Conservation (phyloP, 306 rosid genomes). For the Calophaca sinica region DNA sequence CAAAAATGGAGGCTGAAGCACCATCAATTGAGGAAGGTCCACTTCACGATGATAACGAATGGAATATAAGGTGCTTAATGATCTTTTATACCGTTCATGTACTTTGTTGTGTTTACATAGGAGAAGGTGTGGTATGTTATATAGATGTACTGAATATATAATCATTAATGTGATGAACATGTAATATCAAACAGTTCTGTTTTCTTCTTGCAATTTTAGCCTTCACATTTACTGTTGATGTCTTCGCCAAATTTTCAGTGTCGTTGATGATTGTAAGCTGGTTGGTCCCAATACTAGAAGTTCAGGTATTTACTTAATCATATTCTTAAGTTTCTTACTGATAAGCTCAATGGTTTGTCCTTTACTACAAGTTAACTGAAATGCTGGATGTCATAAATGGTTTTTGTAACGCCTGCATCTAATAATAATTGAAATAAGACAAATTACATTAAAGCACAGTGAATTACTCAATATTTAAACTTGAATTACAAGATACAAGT, state of each 20-base stretch:
- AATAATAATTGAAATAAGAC: too few relatives aligned
- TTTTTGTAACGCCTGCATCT: too few relatives aligned
- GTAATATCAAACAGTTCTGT: slow-evolving; percentile 14
- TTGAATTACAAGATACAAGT: too few relatives aligned
- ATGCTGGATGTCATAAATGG: not conserved
- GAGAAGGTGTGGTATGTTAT: slow-evolving; percentile 13
- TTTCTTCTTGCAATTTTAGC: slow-evolving; percentile 25
- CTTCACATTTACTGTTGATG: slow-evolving; percentile 23
- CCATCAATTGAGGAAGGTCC: slow-evolving; percentile 66
- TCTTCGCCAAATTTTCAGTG: slow-evolving; percentile 63
- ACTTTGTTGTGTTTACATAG: not conserved
- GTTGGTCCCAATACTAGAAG: slow-evolving; percentile 50
- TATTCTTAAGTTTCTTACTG: slow-evolving; percentile 19
- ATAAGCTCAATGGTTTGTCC: slow-evolving; percentile 11
- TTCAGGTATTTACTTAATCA: slow-evolving; percentile 61
- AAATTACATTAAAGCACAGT: too few relatives aligned
- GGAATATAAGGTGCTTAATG: slow-evolving; percentile 86
- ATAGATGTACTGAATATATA: slow-evolving; percentile 22
- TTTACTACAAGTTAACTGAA: slow-evolving; percentile 9
- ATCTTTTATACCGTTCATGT: slow-evolving; percentile 26
- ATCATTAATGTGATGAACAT: slow-evolving; percentile 22
- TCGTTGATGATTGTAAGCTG: slow-evolving; percentile 65
- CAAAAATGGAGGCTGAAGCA: slow-evolving; percentile 77
- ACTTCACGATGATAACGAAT: slow-evolving; percentile 87
- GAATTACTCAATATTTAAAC: too few relatives aligned